Base-by-base conservation (phyloP, 192 early-diverging fungal species). In the Thoreauomyces humboldtii region DNA sequence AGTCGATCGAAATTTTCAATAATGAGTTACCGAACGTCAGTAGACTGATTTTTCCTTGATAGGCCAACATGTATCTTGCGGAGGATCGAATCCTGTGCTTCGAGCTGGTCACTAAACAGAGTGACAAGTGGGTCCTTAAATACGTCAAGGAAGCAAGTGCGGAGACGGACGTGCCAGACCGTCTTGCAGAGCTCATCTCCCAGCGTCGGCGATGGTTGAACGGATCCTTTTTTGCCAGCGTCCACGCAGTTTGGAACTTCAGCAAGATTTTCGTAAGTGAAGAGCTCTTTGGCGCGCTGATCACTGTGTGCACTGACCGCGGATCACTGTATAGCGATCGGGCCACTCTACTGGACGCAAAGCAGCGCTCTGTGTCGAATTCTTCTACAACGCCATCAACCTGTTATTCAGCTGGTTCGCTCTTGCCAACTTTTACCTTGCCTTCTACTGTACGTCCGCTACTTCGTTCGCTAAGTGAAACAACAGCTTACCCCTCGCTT, bases 61-160 rank as follows among this genome's bases (percentile, higher is more conserved):
- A 60, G 59, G 71, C 72, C 6, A 77, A 82, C 58, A 72, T 82
- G 73, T 79, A 75, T 53, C 63, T 75, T 22, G 90, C 90, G 17
- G 90, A 92, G 73, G 90, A 92, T 68, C 85, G 90, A 58, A 92
- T 92, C 50, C 75, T 92, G 19, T 92, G 90, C 69, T 92, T 90
- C 73, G 90, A 92, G 76, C 73, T 92, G 43, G 86, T 92, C 0
- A 81, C 89, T 50, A 92, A 88, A 56, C 58, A 54, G 12, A 63
- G 74, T 29, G 74, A 76, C 35, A 65, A 71, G 5, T 89, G 87
- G 83, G 52, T 89, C 1, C 73, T 91, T 12, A 81, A 82, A 53
- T 91, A 90, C 68, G 82, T 81, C 42, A 84, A 83, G 65, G 51
- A 69, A 2, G 86, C 88, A 0, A 73, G 73, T 54, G 90, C 85